Evolutionary conservation across 257 asterid genomes (phyloP), one percentile per base, ranked within the genome.

Genomic region (Salvia rosmarinus): DNA sequence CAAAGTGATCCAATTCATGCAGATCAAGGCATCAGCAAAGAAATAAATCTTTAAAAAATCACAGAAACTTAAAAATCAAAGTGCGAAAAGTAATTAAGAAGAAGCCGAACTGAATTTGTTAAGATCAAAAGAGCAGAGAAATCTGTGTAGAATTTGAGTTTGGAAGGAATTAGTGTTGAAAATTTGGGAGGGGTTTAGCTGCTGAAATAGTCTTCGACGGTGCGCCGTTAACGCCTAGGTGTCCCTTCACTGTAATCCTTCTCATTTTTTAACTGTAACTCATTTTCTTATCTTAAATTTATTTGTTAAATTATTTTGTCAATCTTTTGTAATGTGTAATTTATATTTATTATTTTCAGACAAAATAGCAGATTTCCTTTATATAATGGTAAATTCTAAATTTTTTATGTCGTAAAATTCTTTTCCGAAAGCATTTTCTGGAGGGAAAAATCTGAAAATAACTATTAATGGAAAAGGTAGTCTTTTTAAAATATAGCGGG

Each of bases 51-150:
- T 7, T 6, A 30, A 6, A 39, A 44, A 14, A 16, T 0, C 52
- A 54, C 58, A 19, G 16, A 47, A 74, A 44, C 12, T 21, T 1
- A 1, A 30, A 50, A 62, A 69, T 25, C 46, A 6, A 64, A 60
- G 54, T n/a, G 76, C 32, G 37, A 32, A 23, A 39, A 43, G 28
- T 42, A 68, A 40, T 52, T 47, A 9, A 23, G 81, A 47, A 74
- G 32, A 28, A 50, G 49, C 80, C 13, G 32, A 81, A 82, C 85
- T 75, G 78, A 75, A 67, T 28, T 63, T 57, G 2, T 37, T 80
- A 64, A 70, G 70, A 67, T 73, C 52, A 55, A 57, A 58, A 37
- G 40, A 39, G 57, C 11, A 40, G 71, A 49, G 28, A 8, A 64
- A 43, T 25, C 11, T 2, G 34, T 5, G 20, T 10, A 23, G 82